These are phyloP conservation scores for Zoysia matrella DNA, from an alignment of 202 grass and related monocot species.

Conservation along the genomic window DNA sequence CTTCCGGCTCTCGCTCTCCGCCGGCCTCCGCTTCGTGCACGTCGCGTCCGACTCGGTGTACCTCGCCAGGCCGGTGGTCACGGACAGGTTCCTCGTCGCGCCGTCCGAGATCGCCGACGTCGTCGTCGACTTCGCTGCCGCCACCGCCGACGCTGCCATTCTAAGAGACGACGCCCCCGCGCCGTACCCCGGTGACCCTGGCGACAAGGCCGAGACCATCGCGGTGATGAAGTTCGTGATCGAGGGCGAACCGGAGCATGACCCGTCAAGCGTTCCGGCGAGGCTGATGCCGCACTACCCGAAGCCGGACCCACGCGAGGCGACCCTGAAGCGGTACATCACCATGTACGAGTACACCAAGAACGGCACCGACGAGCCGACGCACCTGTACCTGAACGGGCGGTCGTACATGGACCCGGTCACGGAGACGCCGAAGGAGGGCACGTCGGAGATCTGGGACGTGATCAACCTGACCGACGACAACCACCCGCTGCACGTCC, in stretches of 20 bases:
- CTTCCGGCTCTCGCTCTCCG: constrained; percentile 67
- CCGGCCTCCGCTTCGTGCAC: constrained; percentile 64
- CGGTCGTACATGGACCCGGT: constrained; percentile 62
- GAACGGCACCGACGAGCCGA: constrained; percentile 70
- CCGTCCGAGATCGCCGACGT: constrained; percentile 87
- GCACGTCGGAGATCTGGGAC: constrained; percentile 74
- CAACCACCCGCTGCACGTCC: constrained; percentile 92
- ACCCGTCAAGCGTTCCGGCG: constrained; percentile 52
- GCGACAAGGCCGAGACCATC: constrained; percentile 49
- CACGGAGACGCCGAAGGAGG: constrained; percentile 81
- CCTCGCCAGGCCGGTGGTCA: constrained; percentile 55
- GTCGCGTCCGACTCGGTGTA: constrained; percentile 75
- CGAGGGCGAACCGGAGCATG: not conserved
- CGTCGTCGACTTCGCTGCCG: constrained; percentile 59
- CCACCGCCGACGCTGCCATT: constrained; percentile 13
- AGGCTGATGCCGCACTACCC: constrained; percentile 50
- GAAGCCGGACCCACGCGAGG: constrained; percentile 13
- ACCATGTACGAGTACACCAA: constrained; percentile 86
- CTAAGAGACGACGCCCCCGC: constrained; percentile 70
- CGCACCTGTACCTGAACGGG: constrained; percentile 90
- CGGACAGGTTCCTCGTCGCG: constrained; percentile 60
- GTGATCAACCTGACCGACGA: constrained; percentile 95
- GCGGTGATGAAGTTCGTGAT: constrained; percentile 61
- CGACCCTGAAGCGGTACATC: constrained; percentile 47
- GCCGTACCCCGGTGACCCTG: constrained; percentile 84